Conservation (phyloP, 192 early-diverging fungal genomes). For the Chytriomyces sp. region DNA sequence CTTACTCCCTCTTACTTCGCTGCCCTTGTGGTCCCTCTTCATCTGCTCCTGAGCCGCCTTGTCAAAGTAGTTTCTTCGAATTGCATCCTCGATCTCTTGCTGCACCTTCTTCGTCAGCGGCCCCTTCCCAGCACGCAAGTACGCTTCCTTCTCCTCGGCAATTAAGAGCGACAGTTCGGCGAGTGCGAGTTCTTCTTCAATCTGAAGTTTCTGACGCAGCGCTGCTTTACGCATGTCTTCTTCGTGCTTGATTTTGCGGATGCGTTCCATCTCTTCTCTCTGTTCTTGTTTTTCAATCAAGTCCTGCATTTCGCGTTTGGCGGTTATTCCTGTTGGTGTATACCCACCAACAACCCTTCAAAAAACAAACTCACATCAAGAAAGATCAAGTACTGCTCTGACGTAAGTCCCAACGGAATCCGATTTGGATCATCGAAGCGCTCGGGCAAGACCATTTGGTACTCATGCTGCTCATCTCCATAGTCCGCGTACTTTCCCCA, state of each 20-base stretch:
- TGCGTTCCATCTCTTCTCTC: background rate
- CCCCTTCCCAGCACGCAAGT: background rate
- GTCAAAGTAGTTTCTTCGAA: slow-evolving; percentile 13
- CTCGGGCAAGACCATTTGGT: background rate
- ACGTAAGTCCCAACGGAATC: slow-evolving; percentile 3
- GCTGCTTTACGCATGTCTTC: background rate
- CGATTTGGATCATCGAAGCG: background rate
- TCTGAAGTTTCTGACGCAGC: background rate
- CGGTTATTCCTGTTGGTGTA: no score
- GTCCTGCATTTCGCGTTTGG: background rate
- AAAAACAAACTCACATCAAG: background rate
- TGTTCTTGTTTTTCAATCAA: background rate
- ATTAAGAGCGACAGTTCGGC: slow-evolving; percentile 7
- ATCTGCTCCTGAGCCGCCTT: background rate
- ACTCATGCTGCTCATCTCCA: slow-evolving; percentile 11
- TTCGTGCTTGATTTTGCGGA: slow-evolving; percentile 1
- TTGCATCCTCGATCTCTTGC: slow-evolving; percentile 18
- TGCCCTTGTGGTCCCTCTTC: slow-evolving; percentile 1
- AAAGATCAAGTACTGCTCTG: slow-evolving; percentile 7
- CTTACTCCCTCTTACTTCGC: background rate
- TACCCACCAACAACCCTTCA: no score
- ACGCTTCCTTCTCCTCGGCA: slow-evolving; percentile 5
- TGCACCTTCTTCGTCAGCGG: slow-evolving; percentile 10
- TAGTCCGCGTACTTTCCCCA: slow-evolving; percentile 24
- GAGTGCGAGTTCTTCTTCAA: slow-evolving; percentile 10